Evolutionary conservation across 805 yeast genomes (phyloP), one percentile per base, ranked within the genome.

Genomic region (Torulaspora gathmanii): DNA sequence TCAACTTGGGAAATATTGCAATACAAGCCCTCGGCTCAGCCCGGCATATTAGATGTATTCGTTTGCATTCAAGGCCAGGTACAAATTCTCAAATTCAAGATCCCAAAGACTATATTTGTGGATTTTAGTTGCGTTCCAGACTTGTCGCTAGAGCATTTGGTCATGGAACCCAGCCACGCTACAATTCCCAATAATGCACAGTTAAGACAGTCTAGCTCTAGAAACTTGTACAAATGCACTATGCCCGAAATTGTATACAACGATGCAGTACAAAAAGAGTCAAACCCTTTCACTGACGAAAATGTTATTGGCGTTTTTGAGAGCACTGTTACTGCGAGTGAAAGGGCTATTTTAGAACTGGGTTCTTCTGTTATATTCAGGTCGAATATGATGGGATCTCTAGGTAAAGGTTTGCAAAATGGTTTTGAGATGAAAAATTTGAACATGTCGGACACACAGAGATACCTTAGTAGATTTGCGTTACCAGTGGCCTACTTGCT

Each of bases 1-100:
- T 73, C 86, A 0, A 77, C 81, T 26, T 93, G 99, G 99, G 88
- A 89, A 50, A 73, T 93, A 29, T 64, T 93, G 28, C 89, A 88
- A 54, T 80, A 86, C 56, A 77, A 77, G 48, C 56, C 65, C 8
- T 81, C 82, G 33, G 70, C 72, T 1, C 63, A 55, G 33, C 83
- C 87, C 0, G 98, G 97, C n/a, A 83, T 78, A 40, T 70, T 91
- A 25, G 82, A 79, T 46, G 96, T 86, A 0, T 78, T 72, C 58
- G 88, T 82, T 0, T 60, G 76, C 50, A 79, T 89, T 30, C 79
- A 80, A 52, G 82, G 80, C 10, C 83, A 81, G 55, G 74, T 93
- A 17, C 96, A 88, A 60, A 72, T 79, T 3, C 74, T 91, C 42
- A 75, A 74, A 26, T 76, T 93, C 55, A 83, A 78, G 51, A 79